Percentiles rank a stretch among this genome's conserved stretches.
Evolutionary conservation across 768 basidiomycete genomes (phyloP).

Genomic region (Termitomyces sp.): DNA sequence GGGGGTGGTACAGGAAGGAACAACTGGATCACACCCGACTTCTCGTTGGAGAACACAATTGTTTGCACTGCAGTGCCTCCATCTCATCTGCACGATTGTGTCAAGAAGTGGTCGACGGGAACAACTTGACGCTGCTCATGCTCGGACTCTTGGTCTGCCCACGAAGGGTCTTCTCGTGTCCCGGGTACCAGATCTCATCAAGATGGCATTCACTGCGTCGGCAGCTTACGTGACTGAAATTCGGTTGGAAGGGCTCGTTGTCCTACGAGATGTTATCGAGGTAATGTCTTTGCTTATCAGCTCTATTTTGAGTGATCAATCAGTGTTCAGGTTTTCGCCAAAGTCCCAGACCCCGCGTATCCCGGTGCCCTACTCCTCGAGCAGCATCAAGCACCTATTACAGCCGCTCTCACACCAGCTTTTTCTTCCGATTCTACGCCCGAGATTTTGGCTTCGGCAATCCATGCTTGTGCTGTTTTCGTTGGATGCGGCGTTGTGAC

Average conservation of each 20-base stretch:
- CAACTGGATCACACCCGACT: constrained; percentile 39
- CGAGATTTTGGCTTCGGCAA: constrained; percentile 88
- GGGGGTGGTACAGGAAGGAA: constrained; percentile 38
- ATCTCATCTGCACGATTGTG: constrained; percentile 79
- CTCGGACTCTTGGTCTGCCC: constrained; percentile 52
- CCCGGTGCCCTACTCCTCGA: constrained; percentile 87
- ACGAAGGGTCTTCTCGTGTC: constrained; percentile 67
- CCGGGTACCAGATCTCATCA: constrained; percentile 88
- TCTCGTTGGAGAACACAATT: constrained; percentile 96
- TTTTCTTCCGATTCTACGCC: constrained; percentile 95
- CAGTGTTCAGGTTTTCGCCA: constrained; percentile 74
- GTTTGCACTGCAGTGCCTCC: constrained; percentile 89
- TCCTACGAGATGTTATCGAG: constrained; percentile 89
- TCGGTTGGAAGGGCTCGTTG: constrained; percentile 81
- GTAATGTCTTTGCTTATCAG: constrained; percentile 28
- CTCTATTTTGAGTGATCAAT: neutral
- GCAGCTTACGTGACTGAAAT: constrained; percentile 97
- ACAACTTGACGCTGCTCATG: constrained; percentile 76
- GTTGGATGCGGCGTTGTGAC: constrained; percentile 94
- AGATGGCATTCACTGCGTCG: constrained; percentile 96
- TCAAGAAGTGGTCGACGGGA: constrained; percentile 68
- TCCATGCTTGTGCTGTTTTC: constrained; percentile 91
- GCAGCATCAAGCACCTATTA: constrained; percentile 97
- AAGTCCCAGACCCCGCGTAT: constrained; percentile 87
- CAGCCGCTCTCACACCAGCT: constrained; percentile 93